Evolutionary conservation across 768 basidiomycete genomes (phyloP), one percentile per base, ranked within the genome.

Genomic region (Naematelia aurantialba): DNA sequence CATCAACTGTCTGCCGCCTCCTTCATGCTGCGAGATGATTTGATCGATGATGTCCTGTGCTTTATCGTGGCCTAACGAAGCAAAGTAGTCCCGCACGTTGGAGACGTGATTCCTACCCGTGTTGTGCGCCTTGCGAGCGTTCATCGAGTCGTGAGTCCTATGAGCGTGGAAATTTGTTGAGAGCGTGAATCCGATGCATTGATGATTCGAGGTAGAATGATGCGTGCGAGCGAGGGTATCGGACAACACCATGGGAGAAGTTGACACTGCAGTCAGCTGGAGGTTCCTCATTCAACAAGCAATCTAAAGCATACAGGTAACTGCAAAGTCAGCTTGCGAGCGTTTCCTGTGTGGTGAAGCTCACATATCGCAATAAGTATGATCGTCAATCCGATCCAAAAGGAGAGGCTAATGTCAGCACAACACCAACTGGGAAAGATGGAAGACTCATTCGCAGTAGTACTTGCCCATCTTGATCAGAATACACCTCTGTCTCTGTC

Each of bases 31-130:
- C 21, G 88, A 86, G 34, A 91, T 93, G 78, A 99, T 98, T 78
- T 94, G 90, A 83, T 99, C 94, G 75, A 99, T 98, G 76, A 98
- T 91, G 69, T 81, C 91, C 78, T 99, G 96, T 17, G 94, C 93
- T 78, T 94, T 94, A 83, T 98, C 93, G 78, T 97, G 91, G 56
- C 80, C 80, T 52, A 81, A 65, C 4, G 57, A 56, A 42, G 62
- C 60, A 48, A 65, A 99, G 77, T 98, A 99, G 70, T 98, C 94
- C 60, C 91, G 81, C 58, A 99, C 94, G 76, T 99, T 99, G 39
- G 90, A 83, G 39, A 98, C 83, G 75, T 99, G 96, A 79, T 99
- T 99, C 58, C 94, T 83, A 66, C 96, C 96, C 58, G 88, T 90
- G 79, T 99, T 98, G 78, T 99, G 96, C 53, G 96, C 96, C 79